Evolutionary conservation across 148 eudicot genomes (phyloP).

Genomic region (Fallopia convolvulus): DNA sequence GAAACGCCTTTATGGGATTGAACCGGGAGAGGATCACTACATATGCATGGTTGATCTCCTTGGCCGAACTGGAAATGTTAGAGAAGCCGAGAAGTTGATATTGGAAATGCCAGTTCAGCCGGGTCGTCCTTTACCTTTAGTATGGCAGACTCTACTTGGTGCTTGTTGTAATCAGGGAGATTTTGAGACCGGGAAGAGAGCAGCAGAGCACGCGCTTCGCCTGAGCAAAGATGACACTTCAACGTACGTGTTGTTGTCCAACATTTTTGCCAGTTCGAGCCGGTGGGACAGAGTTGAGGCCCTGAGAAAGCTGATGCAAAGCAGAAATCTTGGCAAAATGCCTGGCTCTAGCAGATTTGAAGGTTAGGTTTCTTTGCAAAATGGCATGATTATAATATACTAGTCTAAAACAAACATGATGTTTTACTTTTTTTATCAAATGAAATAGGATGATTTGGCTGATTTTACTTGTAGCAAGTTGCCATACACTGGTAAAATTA

Average conservation of each 20-base stretch:
- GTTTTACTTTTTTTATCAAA: no score
- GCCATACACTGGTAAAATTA: no score
- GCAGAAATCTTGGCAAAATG: constrained; percentile 42
- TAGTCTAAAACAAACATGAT: no score
- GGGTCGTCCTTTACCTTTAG: constrained; percentile 17
- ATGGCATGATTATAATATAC: no score
- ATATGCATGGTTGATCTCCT: constrained; percentile 70
- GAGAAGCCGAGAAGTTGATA: constrained; percentile 64
- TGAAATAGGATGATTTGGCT: no score
- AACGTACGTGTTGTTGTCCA: constrained; percentile 50
- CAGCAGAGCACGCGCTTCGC: constrained; percentile 35
- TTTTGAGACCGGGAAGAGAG: constrained; percentile 46
- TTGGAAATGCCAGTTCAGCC: constrained; percentile 43
- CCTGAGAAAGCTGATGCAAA: constrained; percentile 37
- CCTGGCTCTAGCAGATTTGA: constrained; percentile 53
- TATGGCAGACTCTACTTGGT: constrained; percentile 66
- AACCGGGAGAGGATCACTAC: constrained; percentile 63
- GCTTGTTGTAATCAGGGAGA: constrained; percentile 63
- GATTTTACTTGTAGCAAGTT: no score
- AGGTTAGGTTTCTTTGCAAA: not conserved
- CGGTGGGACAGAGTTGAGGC: constrained; percentile 44
- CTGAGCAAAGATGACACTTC: constrained; percentile 39
- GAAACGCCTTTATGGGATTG: constrained; percentile 31
- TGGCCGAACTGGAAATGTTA: constrained; percentile 47
- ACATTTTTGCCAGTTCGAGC: constrained; percentile 42